phyloP scores from a whole-genome alignment of 1,139 yeast species.

The Nakaseomyces uthaithaninus region DNA sequence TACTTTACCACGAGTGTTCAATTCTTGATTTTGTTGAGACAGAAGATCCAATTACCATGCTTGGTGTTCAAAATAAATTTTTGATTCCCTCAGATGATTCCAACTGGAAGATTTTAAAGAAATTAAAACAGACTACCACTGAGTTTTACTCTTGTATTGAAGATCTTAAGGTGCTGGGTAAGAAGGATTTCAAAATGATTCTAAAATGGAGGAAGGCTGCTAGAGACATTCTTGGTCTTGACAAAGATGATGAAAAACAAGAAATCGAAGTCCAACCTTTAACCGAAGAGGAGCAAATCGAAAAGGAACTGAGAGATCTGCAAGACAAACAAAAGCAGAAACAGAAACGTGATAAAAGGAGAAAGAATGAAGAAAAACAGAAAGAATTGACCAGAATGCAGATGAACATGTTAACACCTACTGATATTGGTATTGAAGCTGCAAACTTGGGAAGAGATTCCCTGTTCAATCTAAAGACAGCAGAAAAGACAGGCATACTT shows the following conservation, averaged over 20 bases:
- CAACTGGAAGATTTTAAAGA: slow-evolving; percentile 64
- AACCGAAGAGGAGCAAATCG: slow-evolving; percentile 85
- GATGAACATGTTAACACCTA: slow-evolving; percentile 91
- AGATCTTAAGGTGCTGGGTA: slow-evolving; percentile 89
- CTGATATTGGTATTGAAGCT: slow-evolving; percentile 90
- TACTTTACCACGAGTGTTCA: slow-evolving; percentile 64
- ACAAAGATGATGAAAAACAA: slow-evolving; percentile 42
- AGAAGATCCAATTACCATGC: slow-evolving; percentile 75
- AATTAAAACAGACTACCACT: slow-evolving; percentile 64
- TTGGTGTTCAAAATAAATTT: slow-evolving; percentile 65
- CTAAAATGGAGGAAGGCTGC: slow-evolving; percentile 86
- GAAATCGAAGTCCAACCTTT: slow-evolving; percentile 56
- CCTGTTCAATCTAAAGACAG: slow-evolving; percentile 70
- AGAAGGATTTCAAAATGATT: slow-evolving; percentile 78
- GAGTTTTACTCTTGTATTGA: slow-evolving; percentile 78
- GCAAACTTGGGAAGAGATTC: slow-evolving; percentile 75
- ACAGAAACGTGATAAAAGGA: slow-evolving; percentile 71
- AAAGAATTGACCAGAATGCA: slow-evolving; percentile 88
- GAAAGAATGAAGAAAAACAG: slow-evolving; percentile 73
- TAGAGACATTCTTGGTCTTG: slow-evolving; percentile 67
- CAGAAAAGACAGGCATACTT: slow-evolving; percentile 78
- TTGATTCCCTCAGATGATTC: slow-evolving; percentile 54
- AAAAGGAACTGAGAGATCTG: slow-evolving; percentile 68
- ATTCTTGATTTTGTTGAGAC: slow-evolving; percentile 71
- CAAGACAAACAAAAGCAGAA: slow-evolving; percentile 63